Evolutionary conservation across 225 moss, liverwort and hornwort genomes (phyloP).

Genomic region (Sphagnum contortum): DNA sequence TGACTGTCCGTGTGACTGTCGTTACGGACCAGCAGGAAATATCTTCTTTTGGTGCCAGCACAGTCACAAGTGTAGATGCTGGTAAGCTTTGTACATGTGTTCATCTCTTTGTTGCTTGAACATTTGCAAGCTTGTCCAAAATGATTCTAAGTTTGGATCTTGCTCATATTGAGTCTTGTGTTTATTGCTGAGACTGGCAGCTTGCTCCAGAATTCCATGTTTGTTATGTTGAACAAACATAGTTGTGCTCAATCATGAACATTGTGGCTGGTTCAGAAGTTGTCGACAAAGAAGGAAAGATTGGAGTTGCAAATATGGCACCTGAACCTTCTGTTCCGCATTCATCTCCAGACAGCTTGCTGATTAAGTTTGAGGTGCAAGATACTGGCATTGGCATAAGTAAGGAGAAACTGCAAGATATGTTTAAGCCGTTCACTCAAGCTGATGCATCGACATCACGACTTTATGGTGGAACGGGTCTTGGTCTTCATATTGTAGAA

Average conservation of each 20-base stretch:
- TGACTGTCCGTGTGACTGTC: conserved; percentile 28
- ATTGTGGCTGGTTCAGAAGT: conserved; percentile 17
- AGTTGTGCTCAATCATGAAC: conserved; percentile 10
- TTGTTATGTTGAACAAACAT: not conserved
- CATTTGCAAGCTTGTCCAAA: not conserved
- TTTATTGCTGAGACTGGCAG: not conserved
- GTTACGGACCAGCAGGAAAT: conserved; percentile 1
- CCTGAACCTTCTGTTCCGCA: not conserved
- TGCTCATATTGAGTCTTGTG: not conserved
- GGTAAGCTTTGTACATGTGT: not conserved
- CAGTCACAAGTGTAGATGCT: conserved; percentile 1
- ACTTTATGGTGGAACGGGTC: conserved; percentile 53
- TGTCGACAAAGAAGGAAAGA: conserved; percentile 11
- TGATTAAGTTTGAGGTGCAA: conserved; percentile 31
- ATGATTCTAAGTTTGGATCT: too few relatives aligned
- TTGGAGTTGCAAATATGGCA: conserved; percentile 1
- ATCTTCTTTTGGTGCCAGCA: not conserved
- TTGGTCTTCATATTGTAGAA: conserved; percentile 54
- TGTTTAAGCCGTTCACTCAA: conserved; percentile 56
- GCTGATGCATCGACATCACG: conserved; percentile 57
- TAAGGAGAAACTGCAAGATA: conserved; percentile 35
- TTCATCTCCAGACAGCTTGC: conserved; percentile 15
- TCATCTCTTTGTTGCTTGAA: conserved; percentile 1
- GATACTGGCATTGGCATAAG: conserved; percentile 59
- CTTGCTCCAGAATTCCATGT: too few relatives aligned